Conservation (phyloP, 805 yeast species). For the Danielia oregonensis region DNA sequence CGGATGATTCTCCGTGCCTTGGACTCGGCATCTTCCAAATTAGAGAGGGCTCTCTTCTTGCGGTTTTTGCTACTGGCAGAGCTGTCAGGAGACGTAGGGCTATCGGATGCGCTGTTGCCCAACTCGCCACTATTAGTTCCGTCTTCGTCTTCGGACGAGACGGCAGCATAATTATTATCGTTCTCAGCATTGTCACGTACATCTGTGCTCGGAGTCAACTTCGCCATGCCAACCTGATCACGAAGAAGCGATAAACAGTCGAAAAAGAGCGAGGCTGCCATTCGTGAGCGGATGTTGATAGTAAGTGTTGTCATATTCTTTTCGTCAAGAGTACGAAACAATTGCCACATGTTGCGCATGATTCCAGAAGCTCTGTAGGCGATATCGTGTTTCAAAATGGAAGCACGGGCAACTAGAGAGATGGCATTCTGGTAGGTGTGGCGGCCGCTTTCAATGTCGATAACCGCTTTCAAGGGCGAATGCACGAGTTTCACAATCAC, state of each 20-base stretch:
- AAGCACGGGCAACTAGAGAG: conserved; percentile 67
- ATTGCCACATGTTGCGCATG: conserved; percentile 91
- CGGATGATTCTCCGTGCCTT: conserved; percentile 71
- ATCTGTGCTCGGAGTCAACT: conserved; percentile 40
- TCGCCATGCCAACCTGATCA: conserved; percentile 84
- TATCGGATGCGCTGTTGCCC: conserved; percentile 10
- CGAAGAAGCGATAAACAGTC: conserved; percentile 83
- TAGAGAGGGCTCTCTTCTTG: conserved; percentile 50
- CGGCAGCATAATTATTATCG: conserved; percentile 17
- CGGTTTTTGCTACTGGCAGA: conserved; percentile 29
- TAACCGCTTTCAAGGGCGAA: conserved; percentile 61
- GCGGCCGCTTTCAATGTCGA: conserved; percentile 72
- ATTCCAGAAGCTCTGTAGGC: conserved; percentile 91
- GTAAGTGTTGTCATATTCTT: conserved; percentile 38
- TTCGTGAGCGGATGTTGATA: conserved; percentile 70
- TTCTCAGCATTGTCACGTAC: conserved; percentile 21
- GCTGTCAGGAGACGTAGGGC: conserved; percentile 33
- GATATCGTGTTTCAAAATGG: conserved; percentile 86
- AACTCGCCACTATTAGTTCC: conserved; percentile 22
- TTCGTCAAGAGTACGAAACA: conserved; percentile 65
- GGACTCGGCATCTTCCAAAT: conserved; percentile 59
- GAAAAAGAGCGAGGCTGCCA: conserved; percentile 90
- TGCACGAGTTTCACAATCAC: conserved; percentile 76
- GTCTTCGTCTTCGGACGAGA: conserved; percentile 21
- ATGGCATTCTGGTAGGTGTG: conserved; percentile 66